Conservation (phyloP, 345 rosid genomes). For the Raphanus sativus region DNA sequence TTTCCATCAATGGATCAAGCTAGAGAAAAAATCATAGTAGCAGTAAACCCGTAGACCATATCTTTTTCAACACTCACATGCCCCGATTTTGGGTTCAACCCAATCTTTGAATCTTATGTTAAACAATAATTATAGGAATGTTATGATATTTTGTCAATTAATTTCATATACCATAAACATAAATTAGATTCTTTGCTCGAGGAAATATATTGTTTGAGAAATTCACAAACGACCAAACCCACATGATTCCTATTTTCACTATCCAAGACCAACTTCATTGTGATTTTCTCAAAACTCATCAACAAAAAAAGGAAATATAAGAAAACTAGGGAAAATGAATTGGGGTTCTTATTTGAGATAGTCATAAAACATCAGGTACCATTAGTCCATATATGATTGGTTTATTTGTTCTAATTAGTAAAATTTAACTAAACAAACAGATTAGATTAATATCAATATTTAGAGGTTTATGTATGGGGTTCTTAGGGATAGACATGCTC, state of each 20-base stretch:
- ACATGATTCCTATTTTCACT: background rate
- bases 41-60: background rate
- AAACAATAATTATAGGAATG: background rate
- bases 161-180: background rate
- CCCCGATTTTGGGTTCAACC: background rate
- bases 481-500: background rate
- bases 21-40: background rate
- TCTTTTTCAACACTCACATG: background rate
- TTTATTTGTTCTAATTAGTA: background rate
- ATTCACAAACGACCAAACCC: background rate
- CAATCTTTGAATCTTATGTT: background rate
- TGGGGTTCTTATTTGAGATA: background rate
- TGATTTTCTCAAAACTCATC: background rate
- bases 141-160: background rate
- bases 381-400: background rate
- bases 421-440: background rate
- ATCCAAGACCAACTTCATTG: background rate
- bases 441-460: background rate
- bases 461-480: background rate
- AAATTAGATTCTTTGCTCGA: background rate
- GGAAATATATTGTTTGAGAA: too few relatives aligned
- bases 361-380: background rate
- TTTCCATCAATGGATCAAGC: background rate
- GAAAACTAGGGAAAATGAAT: too few relatives aligned
- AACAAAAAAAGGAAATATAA: too few relatives aligned